phyloP scores from a whole-genome alignment of 2,329 filamentous ascomycete genomes.

The Aspergillus aculeatus region DNA sequence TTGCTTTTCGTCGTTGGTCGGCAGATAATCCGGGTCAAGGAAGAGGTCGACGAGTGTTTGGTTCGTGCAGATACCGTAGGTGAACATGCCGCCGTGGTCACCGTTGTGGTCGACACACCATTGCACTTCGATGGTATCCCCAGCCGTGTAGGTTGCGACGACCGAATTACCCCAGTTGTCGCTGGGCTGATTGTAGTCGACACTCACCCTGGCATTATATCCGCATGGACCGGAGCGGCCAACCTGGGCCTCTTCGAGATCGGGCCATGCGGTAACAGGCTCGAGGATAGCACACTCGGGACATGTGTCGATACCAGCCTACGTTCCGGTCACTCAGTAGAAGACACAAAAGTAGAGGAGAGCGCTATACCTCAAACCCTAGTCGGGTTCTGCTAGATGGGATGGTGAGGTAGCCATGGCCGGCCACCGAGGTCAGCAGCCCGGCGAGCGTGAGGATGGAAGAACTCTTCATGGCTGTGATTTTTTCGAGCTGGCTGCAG shows the following conservation, averaged over 20 bases:
- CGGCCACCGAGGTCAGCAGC: conserved; percentile 13
- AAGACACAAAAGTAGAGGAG: no score
- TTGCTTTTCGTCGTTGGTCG: conserved; percentile 54
- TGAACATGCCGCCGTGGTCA: conserved; percentile 59
- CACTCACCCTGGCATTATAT: conserved; percentile 54
- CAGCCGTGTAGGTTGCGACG: conserved; percentile 48
- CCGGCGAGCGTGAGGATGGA: no score
- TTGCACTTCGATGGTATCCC: conserved; percentile 50
- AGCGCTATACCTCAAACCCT: conserved; percentile 41
- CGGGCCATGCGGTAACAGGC: conserved; percentile 53
- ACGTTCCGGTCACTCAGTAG: neutral
- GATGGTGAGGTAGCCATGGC: conserved; percentile 49
- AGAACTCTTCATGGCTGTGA: no score
- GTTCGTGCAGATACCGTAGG: conserved; percentile 55
- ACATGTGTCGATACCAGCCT: conserved; percentile 53
- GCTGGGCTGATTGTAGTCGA: conserved; percentile 54
- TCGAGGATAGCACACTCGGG: conserved; percentile 57
- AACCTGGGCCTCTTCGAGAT: conserved; percentile 47
- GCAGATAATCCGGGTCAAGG: conserved; percentile 48
- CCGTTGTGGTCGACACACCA: conserved; percentile 60
- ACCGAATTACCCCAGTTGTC: conserved; percentile 46
- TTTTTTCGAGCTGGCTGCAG: no score
- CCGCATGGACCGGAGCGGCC: conserved; percentile 53
- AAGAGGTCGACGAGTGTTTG: conserved; percentile 54
- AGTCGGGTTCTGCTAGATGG: conserved; percentile 49